Percentiles rank a stretch among this genome's conserved stretches.
Evolutionary conservation across 2,329 filamentous ascomycete genomes (phyloP).

Genomic region (Zymoseptoria brevis): DNA sequence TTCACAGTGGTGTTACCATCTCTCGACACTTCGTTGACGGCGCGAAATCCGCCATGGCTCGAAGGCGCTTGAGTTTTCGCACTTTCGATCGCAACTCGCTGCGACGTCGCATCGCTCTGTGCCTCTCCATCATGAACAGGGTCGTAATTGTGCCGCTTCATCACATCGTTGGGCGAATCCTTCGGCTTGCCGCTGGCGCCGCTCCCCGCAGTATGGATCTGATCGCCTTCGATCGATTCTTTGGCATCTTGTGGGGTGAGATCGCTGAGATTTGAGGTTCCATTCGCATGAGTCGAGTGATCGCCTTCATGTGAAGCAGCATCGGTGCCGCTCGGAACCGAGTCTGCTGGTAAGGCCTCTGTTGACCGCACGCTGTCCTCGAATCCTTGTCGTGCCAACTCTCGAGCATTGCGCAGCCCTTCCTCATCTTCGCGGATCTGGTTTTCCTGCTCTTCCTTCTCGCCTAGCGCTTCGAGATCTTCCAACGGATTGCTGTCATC

Average conservation of each 20-base stretch:
- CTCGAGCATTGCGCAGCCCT: conserved; percentile 24
- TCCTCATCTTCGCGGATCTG: conserved; percentile 24
- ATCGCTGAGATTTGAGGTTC: background rate
- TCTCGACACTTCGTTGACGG: conserved; percentile 4
- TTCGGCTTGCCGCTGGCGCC: background rate
- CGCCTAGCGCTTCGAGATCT: conserved; percentile 27
- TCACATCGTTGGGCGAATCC: background rate
- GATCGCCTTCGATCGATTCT: background rate
- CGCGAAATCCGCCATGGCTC: conserved; percentile 13
- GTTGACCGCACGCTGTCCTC: conserved; percentile 13
- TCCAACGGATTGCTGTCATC: conserved; percentile 30
- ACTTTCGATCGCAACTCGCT: background rate
- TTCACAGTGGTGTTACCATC: background rate
- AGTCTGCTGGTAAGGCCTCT: background rate
- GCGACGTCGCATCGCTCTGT: background rate
- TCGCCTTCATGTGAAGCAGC: background rate
- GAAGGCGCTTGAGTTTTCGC: conserved; percentile 1
- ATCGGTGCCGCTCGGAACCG: background rate
- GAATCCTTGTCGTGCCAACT: conserved; percentile 24
- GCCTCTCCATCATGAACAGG: conserved; percentile 8
- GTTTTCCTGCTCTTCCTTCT: conserved; percentile 26
- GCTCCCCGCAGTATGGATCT: background rate
- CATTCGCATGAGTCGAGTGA: background rate
- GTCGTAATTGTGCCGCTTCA: conserved; percentile 6
- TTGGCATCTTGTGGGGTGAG: background rate